A percentile compares a stretch with the other conserved stretches of the same genome.
These are phyloP conservation scores for Neckera pumila DNA, from an alignment of 225 moss, liverwort and hornwort genomes.

Conservation along the genomic window DNA sequence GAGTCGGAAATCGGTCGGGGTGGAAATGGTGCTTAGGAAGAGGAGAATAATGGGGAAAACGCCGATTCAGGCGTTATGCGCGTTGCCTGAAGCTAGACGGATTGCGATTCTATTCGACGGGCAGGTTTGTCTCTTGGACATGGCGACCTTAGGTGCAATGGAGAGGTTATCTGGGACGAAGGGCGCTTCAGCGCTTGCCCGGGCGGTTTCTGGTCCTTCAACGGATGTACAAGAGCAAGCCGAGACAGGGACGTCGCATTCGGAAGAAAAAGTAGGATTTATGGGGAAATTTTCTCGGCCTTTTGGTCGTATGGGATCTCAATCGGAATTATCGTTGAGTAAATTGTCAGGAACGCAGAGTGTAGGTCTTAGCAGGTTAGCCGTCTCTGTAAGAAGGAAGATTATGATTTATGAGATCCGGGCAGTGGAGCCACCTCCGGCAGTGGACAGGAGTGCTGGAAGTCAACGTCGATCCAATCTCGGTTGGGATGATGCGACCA, in stretches of 20 bases:
- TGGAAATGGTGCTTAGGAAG: conserved; percentile 55
- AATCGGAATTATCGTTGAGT: conserved; percentile 26
- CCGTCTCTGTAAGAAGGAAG: conserved; percentile 72
- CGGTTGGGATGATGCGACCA: conserved; percentile 52
- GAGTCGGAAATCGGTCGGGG: neutral
- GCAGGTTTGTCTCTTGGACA: conserved; percentile 69
- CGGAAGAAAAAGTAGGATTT: conserved; percentile 16
- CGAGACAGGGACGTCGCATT: conserved; percentile 5
- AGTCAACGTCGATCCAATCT: conserved; percentile 21
- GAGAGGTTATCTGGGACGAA: conserved; percentile 66
- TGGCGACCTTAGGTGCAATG: conserved; percentile 53
- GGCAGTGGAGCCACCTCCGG: conserved; percentile 36
- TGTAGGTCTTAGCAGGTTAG: conserved; percentile 49
- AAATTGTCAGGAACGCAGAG: conserved; percentile 12
- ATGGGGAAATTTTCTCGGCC: conserved; percentile 29
- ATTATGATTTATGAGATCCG: conserved; percentile 72
- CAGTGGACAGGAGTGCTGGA: conserved; percentile 28
- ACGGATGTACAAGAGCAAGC: neutral
- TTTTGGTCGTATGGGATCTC: conserved; percentile 38
- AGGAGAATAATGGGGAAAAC: conserved; percentile 63
- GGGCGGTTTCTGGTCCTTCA: conserved; percentile 34
- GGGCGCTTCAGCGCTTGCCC: conserved; percentile 69
- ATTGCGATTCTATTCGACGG: conserved; percentile 86
- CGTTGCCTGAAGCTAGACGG: conserved; percentile 69
- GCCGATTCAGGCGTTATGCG: conserved; percentile 72